A percentile compares a stretch with the other conserved stretches of the same genome.
phyloP scores from a whole-genome alignment of 257 asterid genomes.

The Cordia subcordata region DNA sequence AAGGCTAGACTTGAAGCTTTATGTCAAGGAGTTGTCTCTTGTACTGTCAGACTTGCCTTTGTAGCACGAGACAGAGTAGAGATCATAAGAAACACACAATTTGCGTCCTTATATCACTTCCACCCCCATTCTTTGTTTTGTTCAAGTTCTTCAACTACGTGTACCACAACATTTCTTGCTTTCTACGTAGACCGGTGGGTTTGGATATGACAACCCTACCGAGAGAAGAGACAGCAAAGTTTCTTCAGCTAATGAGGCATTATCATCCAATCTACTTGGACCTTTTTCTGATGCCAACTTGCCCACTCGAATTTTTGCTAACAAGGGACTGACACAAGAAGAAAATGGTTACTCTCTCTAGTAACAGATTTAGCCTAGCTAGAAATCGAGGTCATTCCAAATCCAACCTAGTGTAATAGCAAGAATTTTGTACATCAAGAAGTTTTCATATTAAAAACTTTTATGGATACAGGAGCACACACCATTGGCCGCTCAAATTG shows the following conservation, averaged over 20 bases:
- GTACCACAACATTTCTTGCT: neutral
- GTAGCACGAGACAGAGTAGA: slow-evolving; percentile 80
- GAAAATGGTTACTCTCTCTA: slow-evolving; percentile 93
- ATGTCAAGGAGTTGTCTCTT: slow-evolving; percentile 56
- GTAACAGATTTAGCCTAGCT: slow-evolving; percentile 22
- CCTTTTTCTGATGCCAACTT: slow-evolving; percentile 38
- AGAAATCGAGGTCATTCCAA: too few species aligned
- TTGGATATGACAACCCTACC: slow-evolving; percentile 52
- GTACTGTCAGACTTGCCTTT: slow-evolving; percentile 81
- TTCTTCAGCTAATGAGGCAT: slow-evolving; percentile 43
- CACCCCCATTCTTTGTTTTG: too few species aligned
- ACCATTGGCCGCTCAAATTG: slow-evolving; percentile 76
- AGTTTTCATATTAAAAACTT: too few species aligned
- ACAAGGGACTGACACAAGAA: slow-evolving; percentile 56
- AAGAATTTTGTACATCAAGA: too few species aligned
- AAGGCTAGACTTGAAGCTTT: slow-evolving; percentile 48
- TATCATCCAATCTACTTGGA: slow-evolving; percentile 44
- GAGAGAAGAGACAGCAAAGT: slow-evolving; percentile 84
- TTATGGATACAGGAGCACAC: slow-evolving; percentile 50
- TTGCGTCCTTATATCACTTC: too few species aligned
- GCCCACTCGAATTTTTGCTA: slow-evolving; percentile 54
- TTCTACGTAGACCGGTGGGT: slow-evolving; percentile 48
- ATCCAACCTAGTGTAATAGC: too few species aligned
- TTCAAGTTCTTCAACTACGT: too few species aligned
- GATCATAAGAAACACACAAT: slow-evolving; percentile 42